Percentiles rank a stretch among this genome's conserved stretches.
Conservation (phyloP, 495 filamentous ascomycete species). For the Lentithecium fluviatile region DNA sequence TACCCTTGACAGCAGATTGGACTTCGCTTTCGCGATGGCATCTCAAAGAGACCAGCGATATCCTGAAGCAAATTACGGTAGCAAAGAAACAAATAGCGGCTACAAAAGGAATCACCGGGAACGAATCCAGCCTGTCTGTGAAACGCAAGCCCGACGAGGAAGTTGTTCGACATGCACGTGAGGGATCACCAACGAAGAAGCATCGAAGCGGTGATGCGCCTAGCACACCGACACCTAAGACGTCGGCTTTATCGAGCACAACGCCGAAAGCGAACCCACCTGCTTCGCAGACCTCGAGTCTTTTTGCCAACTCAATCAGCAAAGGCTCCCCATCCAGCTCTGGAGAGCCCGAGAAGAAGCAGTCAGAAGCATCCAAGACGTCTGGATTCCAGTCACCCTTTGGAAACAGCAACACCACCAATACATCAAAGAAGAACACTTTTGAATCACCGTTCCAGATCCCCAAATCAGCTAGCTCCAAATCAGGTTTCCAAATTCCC, state of each 20-base stretch:
- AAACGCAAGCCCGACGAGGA: slow-evolving; percentile 21
- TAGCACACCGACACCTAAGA: slow-evolving; percentile 3
- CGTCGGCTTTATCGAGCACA: neutral
- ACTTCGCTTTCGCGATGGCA: slow-evolving; percentile 20
- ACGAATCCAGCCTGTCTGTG: slow-evolving; percentile 17
- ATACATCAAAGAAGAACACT: no score
- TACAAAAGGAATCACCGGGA: slow-evolving; percentile 16
- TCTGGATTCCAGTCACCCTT: neutral
- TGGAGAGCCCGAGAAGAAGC: neutral
- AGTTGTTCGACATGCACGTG: neutral
- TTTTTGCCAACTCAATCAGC: slow-evolving; percentile 6
- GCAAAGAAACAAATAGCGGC: slow-evolving; percentile 7
- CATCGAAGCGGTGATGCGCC: neutral
- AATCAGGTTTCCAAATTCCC: neutral
- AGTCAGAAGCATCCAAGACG: neutral
- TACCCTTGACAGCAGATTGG: slow-evolving; percentile 20
- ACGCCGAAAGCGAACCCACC: slow-evolving; percentile 2
- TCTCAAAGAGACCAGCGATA: neutral
- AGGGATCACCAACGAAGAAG: slow-evolving; percentile 7
- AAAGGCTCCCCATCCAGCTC: neutral
- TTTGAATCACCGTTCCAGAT: no score
- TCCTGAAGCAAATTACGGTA: slow-evolving; percentile 4
- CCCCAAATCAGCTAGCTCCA: neutral
- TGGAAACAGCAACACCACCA: neutral
- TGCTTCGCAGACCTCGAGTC: slow-evolving; percentile 5